Evolutionary conservation across 2,329 filamentous ascomycete species (phyloP).

Genomic region (Xylaria digitata): DNA sequence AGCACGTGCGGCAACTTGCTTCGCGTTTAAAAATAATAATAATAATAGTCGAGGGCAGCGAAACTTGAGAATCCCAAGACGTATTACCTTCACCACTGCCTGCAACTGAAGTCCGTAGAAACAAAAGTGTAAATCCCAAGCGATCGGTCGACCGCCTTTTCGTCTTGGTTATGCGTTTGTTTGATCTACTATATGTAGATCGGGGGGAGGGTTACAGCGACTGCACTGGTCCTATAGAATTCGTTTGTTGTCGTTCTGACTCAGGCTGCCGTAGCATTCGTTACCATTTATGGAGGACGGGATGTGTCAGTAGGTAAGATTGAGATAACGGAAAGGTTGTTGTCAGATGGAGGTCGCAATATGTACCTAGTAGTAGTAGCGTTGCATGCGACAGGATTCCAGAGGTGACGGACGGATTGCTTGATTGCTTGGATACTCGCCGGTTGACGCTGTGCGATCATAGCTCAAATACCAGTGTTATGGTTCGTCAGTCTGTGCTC

Average conservation of each 20-base stretch:
- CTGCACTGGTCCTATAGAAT: slow-evolving; percentile 24
- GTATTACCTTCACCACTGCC: not conserved
- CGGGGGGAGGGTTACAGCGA: slow-evolving; percentile 15
- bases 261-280: slow-evolving; percentile 34
- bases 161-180: slow-evolving; percentile 13
- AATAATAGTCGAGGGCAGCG: not conserved
- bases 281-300: slow-evolving; percentile 11
- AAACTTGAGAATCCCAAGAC: not conserved
- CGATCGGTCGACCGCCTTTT: slow-evolving; percentile 9
- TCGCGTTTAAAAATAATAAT: not conserved
- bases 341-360: slow-evolving; percentile 31
- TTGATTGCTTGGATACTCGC: slow-evolving; percentile 20
- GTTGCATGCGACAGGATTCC: slow-evolving; percentile 21
- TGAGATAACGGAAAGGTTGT: slow-evolving; percentile 13
- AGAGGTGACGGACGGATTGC: slow-evolving; percentile 18
- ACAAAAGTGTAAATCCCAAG: not conserved
- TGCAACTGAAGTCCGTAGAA: not conserved
- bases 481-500: slow-evolving; percentile 23
- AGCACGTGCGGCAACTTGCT: slow-evolving; percentile 6
- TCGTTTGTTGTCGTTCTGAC: slow-evolving; percentile 31
- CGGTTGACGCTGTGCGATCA: slow-evolving; percentile 18
- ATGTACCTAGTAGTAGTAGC: not conserved
- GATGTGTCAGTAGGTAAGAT: slow-evolving; percentile 17
- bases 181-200: slow-evolving; percentile 10
- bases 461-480: slow-evolving; percentile 9